phyloP scores from a whole-genome alignment of 306 rosid genomes.

The Nissolia schottii region DNA sequence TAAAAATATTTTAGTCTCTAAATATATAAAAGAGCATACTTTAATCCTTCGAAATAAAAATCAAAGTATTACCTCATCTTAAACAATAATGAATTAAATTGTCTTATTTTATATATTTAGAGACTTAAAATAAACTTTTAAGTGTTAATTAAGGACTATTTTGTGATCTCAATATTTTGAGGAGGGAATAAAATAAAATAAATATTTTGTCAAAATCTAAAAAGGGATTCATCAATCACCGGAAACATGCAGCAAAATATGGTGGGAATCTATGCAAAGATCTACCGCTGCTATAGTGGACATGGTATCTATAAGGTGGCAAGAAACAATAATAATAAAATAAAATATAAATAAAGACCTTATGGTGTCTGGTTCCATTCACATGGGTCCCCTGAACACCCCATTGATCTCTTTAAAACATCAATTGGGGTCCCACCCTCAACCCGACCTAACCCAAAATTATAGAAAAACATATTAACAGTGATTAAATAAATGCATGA shows the following conservation, averaged over 20 bases:
- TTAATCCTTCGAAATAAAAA: too few relatives aligned
- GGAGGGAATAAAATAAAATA: too few relatives aligned
- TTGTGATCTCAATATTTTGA: too few relatives aligned
- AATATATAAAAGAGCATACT: too few relatives aligned
- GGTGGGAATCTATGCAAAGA: constrained; percentile 27
- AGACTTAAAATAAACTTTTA: too few relatives aligned
- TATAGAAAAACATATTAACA: not conserved
- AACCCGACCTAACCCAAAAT: constrained; percentile 10
- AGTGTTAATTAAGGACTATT: too few relatives aligned
- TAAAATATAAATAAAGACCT: not conserved
- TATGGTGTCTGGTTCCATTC: constrained; percentile 30
- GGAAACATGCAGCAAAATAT: constrained; percentile 36
- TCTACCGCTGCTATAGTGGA: not conserved
- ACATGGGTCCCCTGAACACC: constrained; percentile 54
- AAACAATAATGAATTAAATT: too few relatives aligned
- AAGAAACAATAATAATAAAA: not conserved
- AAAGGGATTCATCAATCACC: constrained; percentile 2
- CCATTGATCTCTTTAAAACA: constrained; percentile 23
- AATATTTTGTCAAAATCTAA: too few relatives aligned
- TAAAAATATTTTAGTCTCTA: too few relatives aligned
- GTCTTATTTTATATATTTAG: too few relatives aligned
- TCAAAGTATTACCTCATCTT: too few relatives aligned
- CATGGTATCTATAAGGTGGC: constrained; percentile 7
- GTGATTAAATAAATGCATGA: constrained; percentile 12
- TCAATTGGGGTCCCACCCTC: constrained; percentile 23